Percentiles rank a stretch among this genome's conserved stretches.
Conservation (phyloP, 495 filamentous ascomycete species). For the Tuber umbilicatum region DNA sequence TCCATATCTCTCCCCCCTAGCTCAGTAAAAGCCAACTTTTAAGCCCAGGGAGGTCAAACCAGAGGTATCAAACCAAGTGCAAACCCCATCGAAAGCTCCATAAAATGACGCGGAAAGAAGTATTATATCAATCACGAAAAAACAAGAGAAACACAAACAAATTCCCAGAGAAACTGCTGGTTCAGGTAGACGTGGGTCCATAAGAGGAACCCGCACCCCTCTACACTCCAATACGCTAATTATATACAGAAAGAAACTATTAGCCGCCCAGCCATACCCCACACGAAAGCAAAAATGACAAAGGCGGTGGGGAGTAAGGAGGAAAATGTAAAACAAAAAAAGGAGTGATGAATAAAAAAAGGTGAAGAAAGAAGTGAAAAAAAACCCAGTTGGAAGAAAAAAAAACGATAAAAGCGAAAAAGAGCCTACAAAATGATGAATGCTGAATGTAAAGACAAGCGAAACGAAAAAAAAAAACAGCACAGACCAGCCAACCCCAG, state of each 20-base stretch:
- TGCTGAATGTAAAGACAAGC: slow-evolving; percentile 26
- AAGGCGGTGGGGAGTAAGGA: slow-evolving; percentile 16
- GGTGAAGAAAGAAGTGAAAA: slow-evolving; percentile 3
- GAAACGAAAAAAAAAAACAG: slow-evolving; percentile 25
- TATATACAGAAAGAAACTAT: slow-evolving; percentile 21
- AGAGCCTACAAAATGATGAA: slow-evolving; percentile 24
- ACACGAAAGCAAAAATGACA: slow-evolving; percentile 21
- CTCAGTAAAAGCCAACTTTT: not conserved
- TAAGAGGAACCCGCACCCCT: not conserved
- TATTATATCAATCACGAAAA: not conserved
- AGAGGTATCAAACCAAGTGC: not conserved
- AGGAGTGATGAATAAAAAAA: not conserved
- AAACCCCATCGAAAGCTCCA: not conserved
- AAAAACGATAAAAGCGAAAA: slow-evolving; percentile 14
- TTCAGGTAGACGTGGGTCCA: not conserved
- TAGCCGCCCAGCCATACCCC: slow-evolving; percentile 15
- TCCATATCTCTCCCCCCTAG: not conserved
- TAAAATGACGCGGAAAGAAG: slow-evolving; percentile 1
- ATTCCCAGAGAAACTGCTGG: slow-evolving; percentile 6
- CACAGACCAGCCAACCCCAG: slow-evolving; percentile 23
- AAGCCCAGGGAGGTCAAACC: not conserved
- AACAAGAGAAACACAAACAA: not conserved
- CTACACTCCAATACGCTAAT: slow-evolving; percentile 28
- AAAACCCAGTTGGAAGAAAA: slow-evolving; percentile 27
- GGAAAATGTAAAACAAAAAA: slow-evolving; percentile 23